These are phyloP conservation scores for Echium plantagineum DNA, from an alignment of 257 asterid species.

Conservation along the genomic window DNA sequence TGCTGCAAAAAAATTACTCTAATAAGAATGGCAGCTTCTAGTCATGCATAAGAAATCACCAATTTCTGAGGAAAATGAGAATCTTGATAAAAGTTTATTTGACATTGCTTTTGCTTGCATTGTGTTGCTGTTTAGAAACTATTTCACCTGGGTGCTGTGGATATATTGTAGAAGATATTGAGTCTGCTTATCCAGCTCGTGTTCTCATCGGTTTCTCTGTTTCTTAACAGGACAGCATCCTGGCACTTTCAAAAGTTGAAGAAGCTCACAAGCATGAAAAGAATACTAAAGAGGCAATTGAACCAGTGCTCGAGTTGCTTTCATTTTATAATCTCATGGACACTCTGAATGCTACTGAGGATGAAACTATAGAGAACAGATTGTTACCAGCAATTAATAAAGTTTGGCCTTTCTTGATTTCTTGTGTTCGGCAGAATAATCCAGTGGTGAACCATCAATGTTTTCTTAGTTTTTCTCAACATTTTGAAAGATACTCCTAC, in stretches of 20 bases:
- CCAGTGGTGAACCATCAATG: slow-evolving; percentile 41
- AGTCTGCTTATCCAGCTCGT: background rate
- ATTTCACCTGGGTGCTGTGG: too few species aligned
- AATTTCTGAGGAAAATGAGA: background rate
- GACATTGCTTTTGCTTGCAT: too few species aligned
- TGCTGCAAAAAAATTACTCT: too few species aligned
- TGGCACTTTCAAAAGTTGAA: slow-evolving; percentile 65
- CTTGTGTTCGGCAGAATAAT: slow-evolving; percentile 72
- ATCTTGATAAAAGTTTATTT: background rate
- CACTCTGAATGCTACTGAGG: slow-evolving; percentile 54
- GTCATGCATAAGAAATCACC: too few species aligned
- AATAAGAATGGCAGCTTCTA: background rate
- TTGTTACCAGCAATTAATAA: slow-evolving; percentile 92
- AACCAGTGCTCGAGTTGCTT: slow-evolving; percentile 28
- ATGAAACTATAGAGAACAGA: slow-evolving; percentile 67
- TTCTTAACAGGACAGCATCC: slow-evolving; percentile 52
- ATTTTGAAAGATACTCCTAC: background rate
- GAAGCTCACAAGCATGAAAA: slow-evolving; percentile 74
- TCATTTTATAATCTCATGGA: slow-evolving; percentile 56
- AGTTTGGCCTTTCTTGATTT: slow-evolving; percentile 87
- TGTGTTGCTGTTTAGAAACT: too few species aligned
- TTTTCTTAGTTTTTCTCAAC: slow-evolving; percentile 1
- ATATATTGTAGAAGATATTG: background rate
- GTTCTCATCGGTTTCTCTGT: slow-evolving; percentile 4
- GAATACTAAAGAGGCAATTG: slow-evolving; percentile 55